Percentiles rank a stretch among this genome's conserved stretches.
phyloP scores from a whole-genome alignment of 2,329 filamentous ascomycete species.

The Alternaria arbusti region DNA sequence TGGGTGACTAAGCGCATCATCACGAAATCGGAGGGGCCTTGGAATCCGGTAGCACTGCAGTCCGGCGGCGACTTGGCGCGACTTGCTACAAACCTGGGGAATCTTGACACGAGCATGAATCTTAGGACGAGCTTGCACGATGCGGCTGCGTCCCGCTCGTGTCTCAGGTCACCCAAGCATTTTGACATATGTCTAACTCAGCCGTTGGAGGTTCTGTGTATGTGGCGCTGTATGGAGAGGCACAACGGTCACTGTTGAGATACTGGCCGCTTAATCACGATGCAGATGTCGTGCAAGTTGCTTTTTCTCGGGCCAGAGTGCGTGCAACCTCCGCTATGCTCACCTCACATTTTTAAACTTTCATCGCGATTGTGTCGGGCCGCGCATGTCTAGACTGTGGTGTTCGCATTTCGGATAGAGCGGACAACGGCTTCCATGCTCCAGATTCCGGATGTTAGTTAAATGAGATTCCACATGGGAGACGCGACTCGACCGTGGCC shows the following conservation, averaged over 20 bases:
- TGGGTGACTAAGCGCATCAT: constrained; percentile 6
- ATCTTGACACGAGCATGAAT: constrained; percentile 8
- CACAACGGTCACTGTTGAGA: neutral
- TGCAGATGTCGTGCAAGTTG: neutral
- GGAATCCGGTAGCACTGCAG: neutral
- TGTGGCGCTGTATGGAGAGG: neutral
- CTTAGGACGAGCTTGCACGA: constrained; percentile 5
- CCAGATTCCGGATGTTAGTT: neutral
- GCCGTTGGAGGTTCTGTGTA: neutral
- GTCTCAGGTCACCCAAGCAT: constrained; percentile 7
- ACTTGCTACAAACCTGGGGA: constrained; percentile 13
- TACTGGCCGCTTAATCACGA: neutral
- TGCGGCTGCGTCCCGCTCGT: neutral
- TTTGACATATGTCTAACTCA: constrained; percentile 8
- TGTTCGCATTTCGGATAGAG: neutral
- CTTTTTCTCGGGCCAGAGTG: neutral
- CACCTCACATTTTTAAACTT: neutral
- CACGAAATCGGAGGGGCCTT: neutral
- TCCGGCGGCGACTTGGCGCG: neutral
- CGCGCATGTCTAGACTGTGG: constrained; percentile 2
- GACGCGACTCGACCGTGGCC: neutral
- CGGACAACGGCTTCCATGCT: neutral
- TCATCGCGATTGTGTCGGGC: neutral
- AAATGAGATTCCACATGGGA: constrained; percentile 6
- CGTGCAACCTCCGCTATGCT: neutral